Evolutionary conservation across 1,284 basidiomycete genomes (phyloP).

Genomic region (Veloboletus limbatus): DNA sequence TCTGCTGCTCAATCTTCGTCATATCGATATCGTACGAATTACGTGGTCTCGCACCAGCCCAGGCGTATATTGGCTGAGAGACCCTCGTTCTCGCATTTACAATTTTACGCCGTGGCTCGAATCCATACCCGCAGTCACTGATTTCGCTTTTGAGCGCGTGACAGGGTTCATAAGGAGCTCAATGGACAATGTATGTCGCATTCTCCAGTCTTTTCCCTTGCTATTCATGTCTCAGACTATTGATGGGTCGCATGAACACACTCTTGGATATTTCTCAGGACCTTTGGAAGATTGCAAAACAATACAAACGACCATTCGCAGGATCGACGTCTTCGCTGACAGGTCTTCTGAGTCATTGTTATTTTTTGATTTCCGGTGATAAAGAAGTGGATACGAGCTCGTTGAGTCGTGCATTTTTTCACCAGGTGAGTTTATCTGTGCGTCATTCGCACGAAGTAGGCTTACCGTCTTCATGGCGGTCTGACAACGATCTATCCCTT

Average conservation of each 20-base stretch:
- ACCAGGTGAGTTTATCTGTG: conserved; percentile 66
- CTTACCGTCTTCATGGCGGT: no score
- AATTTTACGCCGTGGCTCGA: conserved; percentile 79
- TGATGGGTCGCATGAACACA: no score
- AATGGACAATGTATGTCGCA: conserved; percentile 60
- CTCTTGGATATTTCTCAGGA: no score
- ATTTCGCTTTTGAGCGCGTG: conserved; percentile 88
- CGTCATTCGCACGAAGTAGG: no score
- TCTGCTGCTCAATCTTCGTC: background rate
- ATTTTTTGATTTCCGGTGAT: conserved; percentile 75
- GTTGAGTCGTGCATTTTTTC: conserved; percentile 57
- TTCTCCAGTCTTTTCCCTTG: background rate
- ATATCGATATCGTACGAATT: no score
- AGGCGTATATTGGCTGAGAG: conserved; percentile 89
- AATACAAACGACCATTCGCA: conserved; percentile 61
- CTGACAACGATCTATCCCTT: no score
- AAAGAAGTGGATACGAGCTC: conserved; percentile 57
- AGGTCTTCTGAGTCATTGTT: conserved; percentile 82
- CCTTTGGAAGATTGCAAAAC: conserved; percentile 61
- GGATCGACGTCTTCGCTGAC: conserved; percentile 95
- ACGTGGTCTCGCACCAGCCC: conserved; percentile 48
- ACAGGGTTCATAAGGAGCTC: conserved; percentile 81
- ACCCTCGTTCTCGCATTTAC: conserved; percentile 83
- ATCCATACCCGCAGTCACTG: conserved; percentile 73
- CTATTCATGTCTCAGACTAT: background rate